Conservation (phyloP, 1,139 yeast species). For the Hemisphaericaspora subhashii region DNA sequence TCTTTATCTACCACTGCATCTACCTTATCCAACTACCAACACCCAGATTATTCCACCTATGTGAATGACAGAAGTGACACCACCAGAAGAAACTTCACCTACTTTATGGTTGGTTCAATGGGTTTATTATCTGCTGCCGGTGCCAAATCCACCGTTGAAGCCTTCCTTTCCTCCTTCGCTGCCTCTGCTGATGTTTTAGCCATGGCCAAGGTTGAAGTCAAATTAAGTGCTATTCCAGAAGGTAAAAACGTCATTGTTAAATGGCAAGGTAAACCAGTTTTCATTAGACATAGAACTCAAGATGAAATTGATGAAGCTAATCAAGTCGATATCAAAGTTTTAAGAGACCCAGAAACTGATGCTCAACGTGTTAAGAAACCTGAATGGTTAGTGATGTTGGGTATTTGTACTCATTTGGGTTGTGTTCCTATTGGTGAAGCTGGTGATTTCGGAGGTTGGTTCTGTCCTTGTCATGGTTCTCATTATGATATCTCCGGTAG, state of each 20-base stretch:
- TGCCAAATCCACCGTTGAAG: conserved; percentile 96
- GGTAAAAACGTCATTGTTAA: conserved; percentile 98
- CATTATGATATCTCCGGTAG: conserved; percentile 99
- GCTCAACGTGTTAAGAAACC: conserved; percentile 94
- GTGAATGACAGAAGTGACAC: conserved; percentile 73
- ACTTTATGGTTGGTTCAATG: conserved; percentile 97
- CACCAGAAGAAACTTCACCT: conserved; percentile 81
- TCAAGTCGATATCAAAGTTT: conserved; percentile 63
- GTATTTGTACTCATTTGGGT: conserved; percentile 99
- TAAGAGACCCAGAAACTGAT: conserved; percentile 95
- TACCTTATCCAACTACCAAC: conserved; percentile 74
- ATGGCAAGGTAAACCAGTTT: conserved; percentile 99
- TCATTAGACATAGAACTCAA: conserved; percentile 97
- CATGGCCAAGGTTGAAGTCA: conserved; percentile 98
- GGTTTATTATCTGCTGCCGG: conserved; percentile 95
- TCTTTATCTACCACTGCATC: conserved; percentile 48
- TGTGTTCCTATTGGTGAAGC: conserved; percentile 99
- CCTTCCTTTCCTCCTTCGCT: conserved; percentile 89
- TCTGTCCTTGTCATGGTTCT: conserved; percentile 99
- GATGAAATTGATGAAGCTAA: conserved; percentile 95
- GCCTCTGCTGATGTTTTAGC: conserved; percentile 99
- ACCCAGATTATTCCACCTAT: conserved; percentile 87
- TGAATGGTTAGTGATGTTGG: conserved; percentile 98
- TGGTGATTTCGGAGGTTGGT: conserved; percentile 99
- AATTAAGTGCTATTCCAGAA: conserved; percentile 89